Evolutionary conservation across 2,329 filamentous ascomycete genomes (phyloP).

Genomic region (Corinectria fuckeliana): DNA sequence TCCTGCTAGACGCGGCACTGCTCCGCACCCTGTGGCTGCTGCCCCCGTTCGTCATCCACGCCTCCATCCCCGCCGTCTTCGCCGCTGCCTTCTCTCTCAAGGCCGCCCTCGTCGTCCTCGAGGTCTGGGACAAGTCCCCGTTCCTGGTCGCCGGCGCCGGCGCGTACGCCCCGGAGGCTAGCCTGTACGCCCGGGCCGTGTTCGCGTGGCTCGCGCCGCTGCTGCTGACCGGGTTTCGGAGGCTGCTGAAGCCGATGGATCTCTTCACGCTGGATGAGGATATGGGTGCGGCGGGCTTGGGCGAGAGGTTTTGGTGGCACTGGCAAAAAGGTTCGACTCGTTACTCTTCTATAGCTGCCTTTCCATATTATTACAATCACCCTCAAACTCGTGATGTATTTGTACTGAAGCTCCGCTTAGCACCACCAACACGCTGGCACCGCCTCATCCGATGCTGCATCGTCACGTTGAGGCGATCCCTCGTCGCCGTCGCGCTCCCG

Average conservation of each 20-base stretch:
- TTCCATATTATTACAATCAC: constrained; percentile 13
- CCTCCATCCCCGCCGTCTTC: constrained; percentile 42
- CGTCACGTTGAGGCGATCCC: constrained; percentile 37
- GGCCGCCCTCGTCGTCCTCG: constrained; percentile 43
- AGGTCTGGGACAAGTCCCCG: constrained; percentile 47
- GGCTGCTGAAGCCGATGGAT: constrained; percentile 44
- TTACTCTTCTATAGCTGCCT: constrained; percentile 21
- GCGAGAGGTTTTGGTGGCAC: constrained; percentile 39
- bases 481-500: constrained; percentile 42
- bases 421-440: constrained; percentile 25
- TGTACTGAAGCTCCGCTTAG: constrained; percentile 30
- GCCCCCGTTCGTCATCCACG: constrained; percentile 23
- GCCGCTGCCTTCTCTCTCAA: constrained; percentile 46
- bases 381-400: constrained; percentile 20
- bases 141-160: constrained; percentile 40
- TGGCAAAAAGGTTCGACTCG: constrained; percentile 39
- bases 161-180: constrained; percentile 44
- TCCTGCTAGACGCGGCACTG: constrained; percentile 44
- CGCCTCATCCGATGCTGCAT: constrained; percentile 39
- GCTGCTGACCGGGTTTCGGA: constrained; percentile 44
- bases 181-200: constrained; percentile 46
- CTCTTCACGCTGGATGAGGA: constrained; percentile 44
- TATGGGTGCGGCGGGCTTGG: constrained; percentile 41
- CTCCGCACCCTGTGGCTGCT: constrained; percentile 45
- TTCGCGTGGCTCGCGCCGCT: constrained; percentile 50